These are phyloP conservation scores for Batkoa obscura DNA, from an alignment of 371 early-diverging fungal genomes.

Conservation along the genomic window DNA sequence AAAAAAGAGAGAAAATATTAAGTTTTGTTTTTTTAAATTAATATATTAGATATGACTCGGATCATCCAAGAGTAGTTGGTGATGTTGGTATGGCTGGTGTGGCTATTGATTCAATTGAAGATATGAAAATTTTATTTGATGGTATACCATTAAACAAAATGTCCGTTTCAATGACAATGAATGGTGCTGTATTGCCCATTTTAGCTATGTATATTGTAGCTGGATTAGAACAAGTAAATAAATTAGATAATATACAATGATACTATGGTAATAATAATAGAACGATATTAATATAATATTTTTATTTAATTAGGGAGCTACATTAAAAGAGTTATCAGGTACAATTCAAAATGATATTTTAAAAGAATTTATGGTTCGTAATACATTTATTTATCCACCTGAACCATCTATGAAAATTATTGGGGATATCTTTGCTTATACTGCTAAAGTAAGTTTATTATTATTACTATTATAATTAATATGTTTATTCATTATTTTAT, in stretches of 20 bases:
- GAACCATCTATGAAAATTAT: constrained; percentile 66
- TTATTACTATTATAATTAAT: too few relatives aligned
- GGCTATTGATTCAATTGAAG: constrained; percentile 74
- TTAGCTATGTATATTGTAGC: constrained; percentile 74
- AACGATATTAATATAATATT: neutral
- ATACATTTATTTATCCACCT: constrained; percentile 78
- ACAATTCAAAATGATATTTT: constrained; percentile 79
- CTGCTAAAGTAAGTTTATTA: constrained; percentile 23
- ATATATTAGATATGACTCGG: constrained; percentile 43
- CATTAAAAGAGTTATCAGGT: constrained; percentile 50
- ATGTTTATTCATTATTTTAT: too few relatives aligned
- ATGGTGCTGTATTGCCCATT: constrained; percentile 74
- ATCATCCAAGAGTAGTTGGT: constrained; percentile 65
- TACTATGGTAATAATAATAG: too few relatives aligned
- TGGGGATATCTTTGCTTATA: constrained; percentile 66
- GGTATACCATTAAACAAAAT: constrained; percentile 70
- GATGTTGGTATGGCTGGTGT: constrained; percentile 88
- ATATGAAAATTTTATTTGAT: constrained; percentile 73
- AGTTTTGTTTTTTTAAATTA: neutral
- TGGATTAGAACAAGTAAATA: constrained; percentile 44
- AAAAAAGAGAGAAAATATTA: neutral
- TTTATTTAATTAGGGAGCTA: constrained; percentile 27
- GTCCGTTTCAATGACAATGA: constrained; percentile 83
- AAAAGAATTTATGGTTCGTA: constrained; percentile 82
- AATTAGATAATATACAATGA: too few relatives aligned